Percentiles rank a stretch among this genome's conserved stretches.
These are phyloP conservation scores for Oleoguttula mirabilis DNA, from an alignment of 495 filamentous ascomycete species.

Conservation along the genomic window DNA sequence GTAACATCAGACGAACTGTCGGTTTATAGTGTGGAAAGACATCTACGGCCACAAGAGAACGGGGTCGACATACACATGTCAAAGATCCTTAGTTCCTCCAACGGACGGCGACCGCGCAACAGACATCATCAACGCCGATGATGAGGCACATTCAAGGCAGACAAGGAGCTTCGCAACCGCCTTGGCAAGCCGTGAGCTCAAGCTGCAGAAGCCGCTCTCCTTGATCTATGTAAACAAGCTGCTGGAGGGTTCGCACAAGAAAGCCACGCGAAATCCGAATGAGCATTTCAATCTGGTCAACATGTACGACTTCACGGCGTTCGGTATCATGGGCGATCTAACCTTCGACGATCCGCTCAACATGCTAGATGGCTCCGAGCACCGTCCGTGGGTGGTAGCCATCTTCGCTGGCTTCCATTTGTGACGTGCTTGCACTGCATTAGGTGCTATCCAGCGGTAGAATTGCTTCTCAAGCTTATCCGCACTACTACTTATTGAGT, in stretches of 20 bases:
- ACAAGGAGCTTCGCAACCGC: conserved; percentile 20
- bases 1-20: conserved; percentile 14
- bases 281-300: conserved; percentile 19
- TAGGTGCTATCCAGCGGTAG: no score
- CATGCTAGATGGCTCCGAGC: conserved; percentile 8
- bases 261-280: not conserved
- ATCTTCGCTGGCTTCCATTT: no score
- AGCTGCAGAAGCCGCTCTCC: conserved; percentile 21
- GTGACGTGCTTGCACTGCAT: no score
- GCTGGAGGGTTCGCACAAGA: not conserved
- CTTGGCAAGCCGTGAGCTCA: conserved; percentile 22
- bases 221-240: conserved; percentile 16
- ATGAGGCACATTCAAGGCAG: conserved; percentile 15
- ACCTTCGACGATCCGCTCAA: conserved; percentile 11
- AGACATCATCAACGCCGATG: conserved; percentile 7
- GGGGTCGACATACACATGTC: conserved; percentile 2
- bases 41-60: conserved; percentile 14
- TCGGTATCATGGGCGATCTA: conserved; percentile 16
- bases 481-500: no score
- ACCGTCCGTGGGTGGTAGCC: conserved; percentile 1
- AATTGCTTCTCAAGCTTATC: no score
- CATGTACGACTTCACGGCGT: conserved; percentile 11
- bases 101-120: not conserved
- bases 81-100: conserved; percentile 11
- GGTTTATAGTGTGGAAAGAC: conserved; percentile 14